Conservation (phyloP, 1,284 basidiomycete species). For the Sutorius eximius region DNA sequence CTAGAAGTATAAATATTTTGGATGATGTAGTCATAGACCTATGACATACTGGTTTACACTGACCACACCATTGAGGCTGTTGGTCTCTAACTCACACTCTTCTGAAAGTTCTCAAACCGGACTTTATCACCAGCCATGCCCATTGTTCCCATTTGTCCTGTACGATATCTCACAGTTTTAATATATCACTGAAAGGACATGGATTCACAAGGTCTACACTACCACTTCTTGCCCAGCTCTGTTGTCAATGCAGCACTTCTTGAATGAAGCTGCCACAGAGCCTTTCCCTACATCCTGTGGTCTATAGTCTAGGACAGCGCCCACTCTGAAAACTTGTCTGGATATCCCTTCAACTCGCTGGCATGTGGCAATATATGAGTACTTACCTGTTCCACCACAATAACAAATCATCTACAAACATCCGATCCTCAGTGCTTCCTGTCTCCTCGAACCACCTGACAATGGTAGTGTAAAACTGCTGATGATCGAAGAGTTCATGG, state of each 20-base stretch:
- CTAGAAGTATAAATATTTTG: no score
- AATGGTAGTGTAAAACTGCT: background rate
- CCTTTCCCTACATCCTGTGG: background rate
- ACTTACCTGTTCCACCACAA: background rate
- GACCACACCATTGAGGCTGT: no score
- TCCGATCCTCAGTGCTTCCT: background rate
- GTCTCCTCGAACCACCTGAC: background rate
- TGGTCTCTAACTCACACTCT: no score
- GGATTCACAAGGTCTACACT: no score
- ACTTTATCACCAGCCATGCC: no score
- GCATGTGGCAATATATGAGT: background rate
- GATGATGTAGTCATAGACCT: no score
- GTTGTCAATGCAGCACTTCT: background rate
- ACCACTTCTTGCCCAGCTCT: no score
- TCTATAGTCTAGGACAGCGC: background rate
- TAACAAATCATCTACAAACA: background rate
- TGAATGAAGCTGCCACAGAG: background rate
- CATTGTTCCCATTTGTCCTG: no score
- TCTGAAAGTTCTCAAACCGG: no score
- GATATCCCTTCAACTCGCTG: background rate
- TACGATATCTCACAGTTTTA: no score
- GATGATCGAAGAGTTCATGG: background rate
- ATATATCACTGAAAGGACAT: no score
- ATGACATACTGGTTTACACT: no score
- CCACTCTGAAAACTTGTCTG: background rate